A percentile compares a stretch with the other conserved stretches of the same genome.
These are phyloP conservation scores for Rosa rugosa DNA, from an alignment of 306 rosid species.

Conservation along the genomic window DNA sequence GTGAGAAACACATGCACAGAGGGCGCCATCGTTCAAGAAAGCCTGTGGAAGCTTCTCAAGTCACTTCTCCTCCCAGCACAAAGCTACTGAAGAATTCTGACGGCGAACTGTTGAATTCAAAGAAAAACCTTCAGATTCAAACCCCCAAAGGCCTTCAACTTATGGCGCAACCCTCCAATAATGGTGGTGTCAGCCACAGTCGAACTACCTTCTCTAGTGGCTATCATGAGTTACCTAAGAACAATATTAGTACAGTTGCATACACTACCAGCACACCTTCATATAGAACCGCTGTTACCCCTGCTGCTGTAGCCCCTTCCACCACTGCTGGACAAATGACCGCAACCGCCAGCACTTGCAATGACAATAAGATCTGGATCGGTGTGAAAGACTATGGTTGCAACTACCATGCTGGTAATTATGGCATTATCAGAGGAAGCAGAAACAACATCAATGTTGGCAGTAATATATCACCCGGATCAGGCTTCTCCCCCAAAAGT, in stretches of 20 bases:
- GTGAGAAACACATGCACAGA: slow-evolving; percentile 81
- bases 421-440: slow-evolving; percentile 22
- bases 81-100: slow-evolving; percentile 27
- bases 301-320: slow-evolving; percentile 8
- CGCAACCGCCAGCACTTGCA: slow-evolving; percentile 12
- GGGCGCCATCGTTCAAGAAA: slow-evolving; percentile 98
- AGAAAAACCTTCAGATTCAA: slow-evolving; percentile 19
- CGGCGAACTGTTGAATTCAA: slow-evolving; percentile 22
- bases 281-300: not conserved
- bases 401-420: slow-evolving; percentile 20
- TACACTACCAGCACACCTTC: not conserved
- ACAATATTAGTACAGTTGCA: slow-evolving; percentile 18
- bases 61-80: slow-evolving; percentile 37
- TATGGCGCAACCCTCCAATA: slow-evolving; percentile 20
- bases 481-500: slow-evolving; percentile 73
- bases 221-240: slow-evolving; percentile 27
- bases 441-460: slow-evolving; percentile 30
- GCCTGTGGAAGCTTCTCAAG: slow-evolving; percentile 78
- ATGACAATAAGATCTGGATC: slow-evolving; percentile 1
- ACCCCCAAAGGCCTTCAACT: slow-evolving; percentile 36
- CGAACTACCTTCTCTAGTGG: slow-evolving; percentile 17
- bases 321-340: slow-evolving; percentile 20
- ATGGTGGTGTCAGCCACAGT: slow-evolving; percentile 20
- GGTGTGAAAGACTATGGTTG: slow-evolving; percentile 28
- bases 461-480: slow-evolving; percentile 33